Evolutionary conservation across 1,284 basidiomycete species (phyloP).

Genomic region (Calocybe gambosa): DNA sequence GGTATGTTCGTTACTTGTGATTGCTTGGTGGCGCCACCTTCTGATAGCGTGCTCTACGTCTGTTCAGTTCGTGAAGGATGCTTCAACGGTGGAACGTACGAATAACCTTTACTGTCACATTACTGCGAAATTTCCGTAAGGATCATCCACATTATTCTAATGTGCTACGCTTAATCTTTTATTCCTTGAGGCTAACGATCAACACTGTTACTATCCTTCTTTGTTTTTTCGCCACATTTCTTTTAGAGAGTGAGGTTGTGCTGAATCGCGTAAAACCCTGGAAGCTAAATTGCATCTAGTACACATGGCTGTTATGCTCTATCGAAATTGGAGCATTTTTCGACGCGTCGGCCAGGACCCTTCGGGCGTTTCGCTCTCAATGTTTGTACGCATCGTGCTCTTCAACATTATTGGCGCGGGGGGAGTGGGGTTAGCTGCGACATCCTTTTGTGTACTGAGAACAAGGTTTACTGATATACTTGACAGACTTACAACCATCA

Average conservation of each 20-base stretch:
- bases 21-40: no score
- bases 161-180: neutral
- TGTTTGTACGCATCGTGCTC: neutral
- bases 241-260: neutral
- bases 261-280: no score
- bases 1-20: no score
- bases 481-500: neutral
- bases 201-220: neutral
- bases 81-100: neutral
- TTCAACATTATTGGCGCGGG: neutral
- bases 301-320: conserved; percentile 2
- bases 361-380: conserved; percentile 1
- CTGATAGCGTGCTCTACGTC: neutral
- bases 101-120: neutral
- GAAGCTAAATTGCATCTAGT: conserved; percentile 2
- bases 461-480: neutral
- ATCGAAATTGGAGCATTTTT: conserved; percentile 5
- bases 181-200: neutral
- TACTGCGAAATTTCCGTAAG: neutral
- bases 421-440: neutral
- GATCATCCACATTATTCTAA: neutral
- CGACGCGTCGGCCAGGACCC: neutral
- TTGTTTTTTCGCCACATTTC: neutral
- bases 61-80: neutral
- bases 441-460: neutral